Base-by-base conservation (phyloP, 805 yeast species). In the Yarrowia divulgata region DNA sequence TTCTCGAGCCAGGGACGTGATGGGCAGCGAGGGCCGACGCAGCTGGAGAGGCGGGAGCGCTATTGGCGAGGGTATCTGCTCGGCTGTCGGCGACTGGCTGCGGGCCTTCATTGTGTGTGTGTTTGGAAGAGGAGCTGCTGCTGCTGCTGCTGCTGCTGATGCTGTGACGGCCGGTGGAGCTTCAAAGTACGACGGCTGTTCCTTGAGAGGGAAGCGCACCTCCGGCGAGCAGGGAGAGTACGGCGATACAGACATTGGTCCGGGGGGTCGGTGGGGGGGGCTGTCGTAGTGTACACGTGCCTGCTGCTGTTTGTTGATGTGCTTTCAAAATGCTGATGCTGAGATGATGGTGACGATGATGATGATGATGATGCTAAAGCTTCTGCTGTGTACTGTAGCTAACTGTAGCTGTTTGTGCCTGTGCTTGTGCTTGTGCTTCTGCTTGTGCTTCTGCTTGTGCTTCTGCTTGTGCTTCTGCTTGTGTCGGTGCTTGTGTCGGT, bases 181-280 rank as follows among this genome's bases (percentile, higher is more conserved):
- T 29, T 60, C 66, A 12, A 60, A 60, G 29, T 60, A 60, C 3
- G 66, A 60, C 52, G 52, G 52, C 52, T 60, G 66, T 34, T 60
- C 66, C 42, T 45, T 45, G 52, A 60, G 10, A 9, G 66, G 66
- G 52, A 60, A 60, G 14, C 66, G 52, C 18, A 60, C 66, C 66
- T 60, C 66, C 34, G 66, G 66, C 66, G 66, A 60, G 52, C 66
- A 60, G 52, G 66, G 66, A 19, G 66, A 60, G 66, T 60, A 60
- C 52, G 66, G 66, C 18, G 66, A 60, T 18, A 60, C 66, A 43
- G 66, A 60, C 66, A 60, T 60, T 34, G 46, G 46, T 19, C 62
- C 48, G 23, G 49, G n/a, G 46, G 19, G 42, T 5, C 12, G 46
- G 39, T n/a, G n/a, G 29, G 29, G 29, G 29, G 4, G 29, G 29